Evolutionary conservation across 345 rosid species (phyloP).

Genomic region (Conringia planisiliqua): DNA sequence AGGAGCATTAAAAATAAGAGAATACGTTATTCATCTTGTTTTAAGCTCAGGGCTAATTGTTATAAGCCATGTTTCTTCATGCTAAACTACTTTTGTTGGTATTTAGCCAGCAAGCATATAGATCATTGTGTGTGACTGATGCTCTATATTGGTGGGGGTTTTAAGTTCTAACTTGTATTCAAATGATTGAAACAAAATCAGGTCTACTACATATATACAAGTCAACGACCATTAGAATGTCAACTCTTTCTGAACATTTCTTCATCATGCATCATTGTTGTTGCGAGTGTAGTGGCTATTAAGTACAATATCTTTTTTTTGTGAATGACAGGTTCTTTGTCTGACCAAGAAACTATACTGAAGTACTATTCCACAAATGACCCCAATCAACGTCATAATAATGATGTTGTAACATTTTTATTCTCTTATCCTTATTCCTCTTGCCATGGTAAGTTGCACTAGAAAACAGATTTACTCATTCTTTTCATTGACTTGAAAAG

Average conservation of each 20-base stretch:
- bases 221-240: slow-evolving; percentile 5
- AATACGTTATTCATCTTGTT: background rate
- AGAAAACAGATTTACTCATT: background rate
- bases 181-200: background rate
- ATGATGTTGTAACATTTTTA: background rate
- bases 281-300: background rate
- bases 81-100: background rate
- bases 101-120: background rate
- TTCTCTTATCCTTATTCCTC: background rate
- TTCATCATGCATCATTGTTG: slow-evolving; percentile 8
- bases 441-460: background rate
- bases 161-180: background rate
- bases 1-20: background rate
- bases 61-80: background rate
- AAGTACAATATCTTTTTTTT: background rate
- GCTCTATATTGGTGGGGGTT: background rate
- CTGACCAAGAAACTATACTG: background rate
- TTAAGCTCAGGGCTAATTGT: background rate
- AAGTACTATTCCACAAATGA: background rate
- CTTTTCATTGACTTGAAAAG: background rate
- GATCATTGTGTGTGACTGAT: background rate
- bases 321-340: background rate
- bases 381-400: background rate
- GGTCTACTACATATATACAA: background rate
- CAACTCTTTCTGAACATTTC: slow-evolving; percentile 12